These are phyloP conservation scores for Paspalum notatum DNA, from an alignment of 176 grass and related monocot genomes.

Conservation along the genomic window DNA sequence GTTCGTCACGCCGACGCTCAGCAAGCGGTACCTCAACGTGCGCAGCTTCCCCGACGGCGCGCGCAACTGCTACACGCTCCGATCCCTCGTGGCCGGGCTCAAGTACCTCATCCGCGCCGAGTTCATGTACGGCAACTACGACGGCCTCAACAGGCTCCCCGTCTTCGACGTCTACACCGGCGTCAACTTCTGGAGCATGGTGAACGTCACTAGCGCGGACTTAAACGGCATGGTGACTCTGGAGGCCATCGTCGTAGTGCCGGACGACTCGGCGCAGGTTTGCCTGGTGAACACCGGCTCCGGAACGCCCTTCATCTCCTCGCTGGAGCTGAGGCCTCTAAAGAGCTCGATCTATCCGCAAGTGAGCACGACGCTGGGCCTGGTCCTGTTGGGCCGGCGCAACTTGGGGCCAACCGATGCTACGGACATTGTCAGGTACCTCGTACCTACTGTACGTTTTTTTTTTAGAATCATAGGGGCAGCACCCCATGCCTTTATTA, in stretches of 20 bases:
- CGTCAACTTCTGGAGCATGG: constrained; percentile 48
- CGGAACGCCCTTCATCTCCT: constrained; percentile 62
- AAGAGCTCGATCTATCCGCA: constrained; percentile 23
- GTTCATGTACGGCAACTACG: constrained; percentile 62
- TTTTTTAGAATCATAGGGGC: too few relatives aligned
- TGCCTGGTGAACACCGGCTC: constrained; percentile 47
- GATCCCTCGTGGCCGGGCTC: not conserved
- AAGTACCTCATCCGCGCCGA: constrained; percentile 60
- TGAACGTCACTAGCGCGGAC: constrained; percentile 21
- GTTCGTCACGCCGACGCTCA: not conserved
- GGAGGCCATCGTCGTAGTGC: constrained; percentile 36
- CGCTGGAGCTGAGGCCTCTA: constrained; percentile 52
- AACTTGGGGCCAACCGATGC: constrained; percentile 31
- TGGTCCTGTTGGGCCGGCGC: constrained; percentile 14
- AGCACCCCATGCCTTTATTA: too few relatives aligned
- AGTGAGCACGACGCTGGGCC: not conserved
- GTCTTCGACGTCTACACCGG: constrained; percentile 50
- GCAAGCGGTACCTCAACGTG: not conserved
- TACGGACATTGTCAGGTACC: constrained; percentile 25
- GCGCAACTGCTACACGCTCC: constrained; percentile 55
- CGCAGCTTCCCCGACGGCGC: constrained; percentile 57
- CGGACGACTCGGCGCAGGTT: constrained; percentile 29
- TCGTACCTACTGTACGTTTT: too few relatives aligned
- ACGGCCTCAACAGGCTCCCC: constrained; percentile 33
- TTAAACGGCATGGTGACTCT: fast-evolving